Conservation (phyloP, 768 basidiomycete genomes). For the Lactarius quietus region DNA sequence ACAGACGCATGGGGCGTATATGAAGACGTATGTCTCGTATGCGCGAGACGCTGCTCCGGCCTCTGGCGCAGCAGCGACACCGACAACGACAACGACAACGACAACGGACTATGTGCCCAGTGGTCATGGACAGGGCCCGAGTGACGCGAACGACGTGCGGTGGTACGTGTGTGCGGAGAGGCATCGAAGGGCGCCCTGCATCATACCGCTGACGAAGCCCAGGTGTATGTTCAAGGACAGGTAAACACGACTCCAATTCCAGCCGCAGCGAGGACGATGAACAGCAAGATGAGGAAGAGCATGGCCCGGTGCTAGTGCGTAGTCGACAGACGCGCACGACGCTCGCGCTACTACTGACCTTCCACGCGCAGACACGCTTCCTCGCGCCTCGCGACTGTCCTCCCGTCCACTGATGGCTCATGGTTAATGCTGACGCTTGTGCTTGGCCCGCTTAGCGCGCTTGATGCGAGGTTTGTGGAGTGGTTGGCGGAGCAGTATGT, state of each 20-base stretch:
- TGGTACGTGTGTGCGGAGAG: constrained; percentile 59
- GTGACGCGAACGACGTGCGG: constrained; percentile 24
- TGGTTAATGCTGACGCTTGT: constrained; percentile 45
- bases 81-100: constrained; percentile 44
- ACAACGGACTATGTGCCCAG: neutral
- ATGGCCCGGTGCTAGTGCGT: constrained; percentile 43
- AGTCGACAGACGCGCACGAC: constrained; percentile 41
- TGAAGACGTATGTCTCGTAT: constrained; percentile 80
- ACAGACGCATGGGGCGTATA: constrained; percentile 76
- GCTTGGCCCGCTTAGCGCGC: constrained; percentile 65
- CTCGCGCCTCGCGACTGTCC: constrained; percentile 38
- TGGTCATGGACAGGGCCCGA: neutral
- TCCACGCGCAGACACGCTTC: constrained; percentile 59
- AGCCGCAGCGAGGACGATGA: constrained; percentile 20
- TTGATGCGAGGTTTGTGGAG: constrained; percentile 73
- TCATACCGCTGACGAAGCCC: constrained; percentile 23
- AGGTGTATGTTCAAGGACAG: constrained; percentile 23
- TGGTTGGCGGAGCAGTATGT: constrained; percentile 70
- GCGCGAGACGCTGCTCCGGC: constrained; percentile 80
- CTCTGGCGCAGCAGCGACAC: constrained; percentile 53
- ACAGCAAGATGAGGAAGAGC: constrained; percentile 32
- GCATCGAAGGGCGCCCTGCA: constrained; percentile 57
- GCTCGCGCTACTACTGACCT: constrained; percentile 54
- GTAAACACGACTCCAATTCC: neutral
- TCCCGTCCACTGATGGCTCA: neutral